Evolutionary conservation across 148 eudicot genomes (phyloP).

Genomic region (Euryodendron excelsum): DNA sequence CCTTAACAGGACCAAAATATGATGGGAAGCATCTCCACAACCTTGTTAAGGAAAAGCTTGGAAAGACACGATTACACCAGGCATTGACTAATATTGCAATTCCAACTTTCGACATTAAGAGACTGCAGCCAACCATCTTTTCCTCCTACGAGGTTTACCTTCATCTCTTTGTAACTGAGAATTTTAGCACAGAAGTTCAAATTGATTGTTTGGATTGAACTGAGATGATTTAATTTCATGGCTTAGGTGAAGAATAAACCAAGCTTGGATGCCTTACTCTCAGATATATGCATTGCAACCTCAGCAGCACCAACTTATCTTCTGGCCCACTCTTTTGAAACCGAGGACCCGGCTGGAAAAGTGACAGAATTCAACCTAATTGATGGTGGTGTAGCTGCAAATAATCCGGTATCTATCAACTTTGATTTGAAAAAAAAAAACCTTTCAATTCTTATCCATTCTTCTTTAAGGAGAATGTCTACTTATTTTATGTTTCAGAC

Average conservation of each 20-base stretch:
- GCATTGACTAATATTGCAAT: constrained; percentile 38
- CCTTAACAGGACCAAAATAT: constrained; percentile 35
- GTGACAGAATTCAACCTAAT: constrained; percentile 17
- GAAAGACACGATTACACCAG: constrained; percentile 20
- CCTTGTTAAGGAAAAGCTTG: constrained; percentile 26
- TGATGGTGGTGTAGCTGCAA: constrained; percentile 23
- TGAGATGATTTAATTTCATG: background rate
- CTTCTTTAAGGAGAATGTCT: too few species aligned
- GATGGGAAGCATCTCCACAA: constrained; percentile 33
- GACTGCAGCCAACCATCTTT: constrained; percentile 35
- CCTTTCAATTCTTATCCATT: background rate
- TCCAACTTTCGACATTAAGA: constrained; percentile 40
- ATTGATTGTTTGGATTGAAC: background rate
- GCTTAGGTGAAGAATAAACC: constrained; percentile 21
- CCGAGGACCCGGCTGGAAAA: constrained; percentile 2
- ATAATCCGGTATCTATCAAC: constrained; percentile 15
- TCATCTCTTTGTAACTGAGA: background rate
- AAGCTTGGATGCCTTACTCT: constrained; percentile 27
- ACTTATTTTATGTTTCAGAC: background rate
- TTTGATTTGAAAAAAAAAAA: background rate
- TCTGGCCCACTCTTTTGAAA: constrained; percentile 33
- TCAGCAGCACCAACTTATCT: constrained; percentile 46
- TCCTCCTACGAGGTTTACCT: constrained; percentile 22
- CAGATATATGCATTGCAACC: constrained; percentile 45
- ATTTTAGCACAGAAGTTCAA: background rate